Percentiles rank a stretch among this genome's conserved stretches.
phyloP scores from a whole-genome alignment of 257 asterid species.

The Solanum infundibuliforme region DNA sequence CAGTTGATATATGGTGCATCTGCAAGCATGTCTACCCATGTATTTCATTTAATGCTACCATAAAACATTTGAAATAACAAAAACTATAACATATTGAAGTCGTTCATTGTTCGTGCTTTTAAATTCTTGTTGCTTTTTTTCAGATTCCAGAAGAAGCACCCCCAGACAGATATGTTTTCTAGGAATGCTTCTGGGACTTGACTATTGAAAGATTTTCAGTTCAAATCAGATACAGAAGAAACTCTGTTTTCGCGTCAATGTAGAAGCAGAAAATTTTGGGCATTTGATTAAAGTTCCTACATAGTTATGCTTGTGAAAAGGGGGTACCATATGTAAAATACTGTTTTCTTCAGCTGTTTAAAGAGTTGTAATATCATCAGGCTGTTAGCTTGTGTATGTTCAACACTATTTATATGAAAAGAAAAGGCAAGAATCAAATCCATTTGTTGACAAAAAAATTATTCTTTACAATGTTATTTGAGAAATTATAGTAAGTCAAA shows the following conservation, averaged over 20 bases:
- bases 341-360: background rate
- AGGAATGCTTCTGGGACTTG: constrained; percentile 5
- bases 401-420: background rate
- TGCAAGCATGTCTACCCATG: background rate
- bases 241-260: background rate
- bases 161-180: constrained; percentile 34
- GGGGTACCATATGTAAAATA: background rate
- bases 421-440: background rate
- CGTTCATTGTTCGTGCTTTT: background rate
- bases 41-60: background rate
- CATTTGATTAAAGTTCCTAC: background rate
- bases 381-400: background rate
- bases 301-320: background rate
- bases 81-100: background rate
- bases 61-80: background rate
- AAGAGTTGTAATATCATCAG: background rate
- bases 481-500: background rate
- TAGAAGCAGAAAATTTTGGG: background rate
- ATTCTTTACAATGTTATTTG: background rate
- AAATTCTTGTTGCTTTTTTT: background rate
- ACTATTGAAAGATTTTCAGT: background rate
- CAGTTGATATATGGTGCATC: background rate
- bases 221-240: background rate
- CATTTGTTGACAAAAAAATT: background rate
- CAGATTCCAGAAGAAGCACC: constrained; percentile 79